A percentile compares a stretch with the other conserved stretches of the same genome.
These are phyloP conservation scores for Cladosporium halotolerans DNA, from an alignment of 2,329 filamentous ascomycete genomes.

Conservation along the genomic window DNA sequence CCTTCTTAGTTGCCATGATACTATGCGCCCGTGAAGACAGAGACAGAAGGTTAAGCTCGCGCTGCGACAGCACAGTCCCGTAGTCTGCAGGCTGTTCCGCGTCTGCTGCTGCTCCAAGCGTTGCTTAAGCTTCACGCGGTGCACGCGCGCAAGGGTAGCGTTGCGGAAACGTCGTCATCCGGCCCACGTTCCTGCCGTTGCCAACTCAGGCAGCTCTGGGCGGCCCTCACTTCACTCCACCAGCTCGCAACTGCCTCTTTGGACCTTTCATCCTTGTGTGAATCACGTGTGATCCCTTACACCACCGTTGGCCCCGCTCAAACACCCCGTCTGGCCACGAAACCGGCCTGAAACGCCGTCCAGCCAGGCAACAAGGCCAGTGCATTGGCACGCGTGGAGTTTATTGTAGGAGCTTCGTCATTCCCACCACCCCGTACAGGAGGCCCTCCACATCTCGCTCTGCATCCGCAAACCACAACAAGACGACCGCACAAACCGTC, in stretches of 20 bases:
- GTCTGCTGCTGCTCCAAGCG: not conserved
- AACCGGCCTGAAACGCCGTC: not conserved
- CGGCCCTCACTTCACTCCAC: not conserved
- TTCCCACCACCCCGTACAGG: not conserved
- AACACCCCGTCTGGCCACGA: not conserved
- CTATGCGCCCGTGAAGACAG: not conserved
- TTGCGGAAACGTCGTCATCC: not conserved
- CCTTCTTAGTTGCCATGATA: conserved; percentile 22
- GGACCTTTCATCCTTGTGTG: not conserved
- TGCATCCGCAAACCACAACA: not conserved
- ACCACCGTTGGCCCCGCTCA: not conserved
- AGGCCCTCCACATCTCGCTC: not conserved
- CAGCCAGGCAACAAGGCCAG: not conserved
- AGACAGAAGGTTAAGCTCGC: no score
- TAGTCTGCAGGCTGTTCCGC: no score
- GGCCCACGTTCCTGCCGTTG: not conserved
- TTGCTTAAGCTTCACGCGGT: not conserved
- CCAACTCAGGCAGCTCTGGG: not conserved
- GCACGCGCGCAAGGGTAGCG: not conserved
- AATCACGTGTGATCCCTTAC: not conserved
- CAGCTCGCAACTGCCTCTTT: not conserved
- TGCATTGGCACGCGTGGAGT: no score
- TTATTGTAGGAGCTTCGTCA: no score
- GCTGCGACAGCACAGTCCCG: no score
- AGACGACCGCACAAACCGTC: not conserved